Conservation (phyloP, 441 rosid species). For the Rhodomyrtus psidioides region DNA sequence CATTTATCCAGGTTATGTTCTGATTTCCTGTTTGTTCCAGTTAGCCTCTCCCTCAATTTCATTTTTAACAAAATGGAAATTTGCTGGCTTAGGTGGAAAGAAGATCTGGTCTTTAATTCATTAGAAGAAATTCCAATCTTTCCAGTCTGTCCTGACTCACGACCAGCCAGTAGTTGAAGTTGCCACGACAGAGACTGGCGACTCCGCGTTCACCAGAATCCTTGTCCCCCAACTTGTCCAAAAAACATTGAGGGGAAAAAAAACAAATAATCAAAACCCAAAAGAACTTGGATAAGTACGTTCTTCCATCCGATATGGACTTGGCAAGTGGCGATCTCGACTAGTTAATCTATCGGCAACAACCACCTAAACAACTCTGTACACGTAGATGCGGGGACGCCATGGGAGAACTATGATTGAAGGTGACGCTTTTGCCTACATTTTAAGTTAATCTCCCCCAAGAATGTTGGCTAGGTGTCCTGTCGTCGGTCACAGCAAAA, state of each 20-base stretch:
- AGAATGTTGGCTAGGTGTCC: neutral
- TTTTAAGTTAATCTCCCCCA: neutral
- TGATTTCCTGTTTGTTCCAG: neutral
- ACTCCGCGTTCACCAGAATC: neutral
- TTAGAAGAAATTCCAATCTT: neutral
- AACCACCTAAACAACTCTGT: neutral
- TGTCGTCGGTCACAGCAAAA: neutral
- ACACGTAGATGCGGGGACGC: neutral
- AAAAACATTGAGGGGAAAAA: too few relatives aligned
- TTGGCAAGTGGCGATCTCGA: neutral
- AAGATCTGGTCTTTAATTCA: neutral
- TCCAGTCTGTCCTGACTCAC: neutral
- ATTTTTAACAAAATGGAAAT: neutral
- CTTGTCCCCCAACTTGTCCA: neutral
- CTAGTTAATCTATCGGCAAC: neutral
- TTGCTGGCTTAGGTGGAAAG: neutral
- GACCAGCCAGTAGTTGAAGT: neutral
- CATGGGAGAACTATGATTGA: neutral
- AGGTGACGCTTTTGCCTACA: neutral
- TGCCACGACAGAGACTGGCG: neutral
- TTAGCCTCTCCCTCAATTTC: neutral
- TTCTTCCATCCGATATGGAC: neutral
- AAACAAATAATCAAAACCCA: neutral
- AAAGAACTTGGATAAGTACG: neutral
- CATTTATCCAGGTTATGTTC: neutral